Percentiles rank a stretch among this genome's conserved stretches.
Evolutionary conservation across 768 basidiomycete species (phyloP).

Genomic region (Mycena alexandri): DNA sequence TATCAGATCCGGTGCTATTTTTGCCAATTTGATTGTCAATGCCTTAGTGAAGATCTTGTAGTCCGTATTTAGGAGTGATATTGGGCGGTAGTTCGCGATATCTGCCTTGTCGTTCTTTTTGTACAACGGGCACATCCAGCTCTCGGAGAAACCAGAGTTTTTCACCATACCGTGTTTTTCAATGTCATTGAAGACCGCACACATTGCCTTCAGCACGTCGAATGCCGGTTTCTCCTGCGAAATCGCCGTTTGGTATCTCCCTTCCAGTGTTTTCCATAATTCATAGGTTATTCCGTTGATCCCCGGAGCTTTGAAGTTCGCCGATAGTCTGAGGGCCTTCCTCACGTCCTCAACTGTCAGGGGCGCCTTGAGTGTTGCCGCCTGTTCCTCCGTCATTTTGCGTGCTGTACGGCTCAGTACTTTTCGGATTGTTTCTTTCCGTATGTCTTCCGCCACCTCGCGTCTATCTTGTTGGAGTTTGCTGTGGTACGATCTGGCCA

Average conservation of each 20-base stretch:
- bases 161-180: conserved; percentile 5
- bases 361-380: neutral
- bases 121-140: no score
- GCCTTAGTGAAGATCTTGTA: conserved; percentile 23
- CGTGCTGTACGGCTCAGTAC: neutral
- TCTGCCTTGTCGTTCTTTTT: no score
- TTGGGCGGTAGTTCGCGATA: no score
- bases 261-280: neutral
- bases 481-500: neutral
- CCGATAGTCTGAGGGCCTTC: neutral
- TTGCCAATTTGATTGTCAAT: conserved; percentile 15
- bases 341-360: neutral
- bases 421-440: neutral
- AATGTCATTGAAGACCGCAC: neutral
- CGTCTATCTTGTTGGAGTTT: no score
- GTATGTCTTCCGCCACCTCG: no score
- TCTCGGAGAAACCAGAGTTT: neutral
- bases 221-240: neutral
- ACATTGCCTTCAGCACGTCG: neutral
- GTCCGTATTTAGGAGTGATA: conserved; percentile 28
- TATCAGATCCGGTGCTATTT: neutral
- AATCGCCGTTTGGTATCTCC: neutral
- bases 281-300: neutral
- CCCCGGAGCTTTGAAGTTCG: neutral
- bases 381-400: neutral